These are phyloP conservation scores for Blastocladiella emersonii DNA, from an alignment of 371 early-diverging fungal species.

Conservation along the genomic window DNA sequence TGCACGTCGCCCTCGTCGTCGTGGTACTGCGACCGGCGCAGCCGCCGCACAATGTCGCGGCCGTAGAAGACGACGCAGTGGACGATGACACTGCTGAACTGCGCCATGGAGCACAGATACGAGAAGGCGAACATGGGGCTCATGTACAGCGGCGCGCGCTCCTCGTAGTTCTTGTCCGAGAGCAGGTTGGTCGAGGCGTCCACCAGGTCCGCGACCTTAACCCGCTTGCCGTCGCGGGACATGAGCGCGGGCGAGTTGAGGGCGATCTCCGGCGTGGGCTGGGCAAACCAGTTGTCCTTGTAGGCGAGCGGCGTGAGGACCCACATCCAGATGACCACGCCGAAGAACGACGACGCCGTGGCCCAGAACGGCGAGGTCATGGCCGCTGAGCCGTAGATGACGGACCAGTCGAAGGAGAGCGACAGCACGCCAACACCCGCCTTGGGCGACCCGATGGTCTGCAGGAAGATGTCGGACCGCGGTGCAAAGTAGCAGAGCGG, in stretches of 20 bases:
- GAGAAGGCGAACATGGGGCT: constrained; percentile 10
- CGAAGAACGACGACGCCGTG: constrained; percentile 18
- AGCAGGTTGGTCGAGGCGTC: background rate
- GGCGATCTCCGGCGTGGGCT: background rate
- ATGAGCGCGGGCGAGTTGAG: background rate
- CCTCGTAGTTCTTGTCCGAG: background rate
- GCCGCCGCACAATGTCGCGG: constrained; percentile 28
- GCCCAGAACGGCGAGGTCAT: constrained; percentile 27
- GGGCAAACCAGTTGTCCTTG: background rate
- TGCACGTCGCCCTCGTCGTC: constrained; percentile 23
- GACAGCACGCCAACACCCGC: constrained; percentile 23
- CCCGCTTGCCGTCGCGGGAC: background rate
- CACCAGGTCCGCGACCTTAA: background rate
- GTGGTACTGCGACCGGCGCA: background rate
- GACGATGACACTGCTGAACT: constrained; percentile 44
- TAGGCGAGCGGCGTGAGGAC: constrained; percentile 5
- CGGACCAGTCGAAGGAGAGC: constrained; percentile 22
- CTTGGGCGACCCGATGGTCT: constrained; percentile 17
- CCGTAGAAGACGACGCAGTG: constrained; percentile 51
- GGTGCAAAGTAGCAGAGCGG: constrained; percentile 22
- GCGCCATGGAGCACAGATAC: constrained; percentile 51
- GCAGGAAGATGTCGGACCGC: constrained; percentile 12
- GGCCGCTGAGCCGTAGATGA: constrained; percentile 13
- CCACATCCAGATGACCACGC: constrained; percentile 21
- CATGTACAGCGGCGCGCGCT: background rate